Percentiles rank a stretch among this genome's conserved stretches.
Conservation (phyloP, 805 yeast species). For the Teunomyces tritomae region DNA sequence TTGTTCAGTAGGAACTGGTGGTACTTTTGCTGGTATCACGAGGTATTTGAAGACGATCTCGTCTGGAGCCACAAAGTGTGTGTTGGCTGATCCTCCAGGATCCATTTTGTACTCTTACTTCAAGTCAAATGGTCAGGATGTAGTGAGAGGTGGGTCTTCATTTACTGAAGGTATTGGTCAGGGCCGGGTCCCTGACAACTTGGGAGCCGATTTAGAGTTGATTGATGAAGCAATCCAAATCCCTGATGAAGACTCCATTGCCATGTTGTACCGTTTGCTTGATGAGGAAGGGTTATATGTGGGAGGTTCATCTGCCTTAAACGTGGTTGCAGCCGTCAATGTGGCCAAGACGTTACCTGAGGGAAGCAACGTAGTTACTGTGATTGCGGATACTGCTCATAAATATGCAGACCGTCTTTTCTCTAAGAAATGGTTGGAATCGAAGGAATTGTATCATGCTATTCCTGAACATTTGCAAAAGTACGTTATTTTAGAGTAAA, state of each 20-base stretch:
- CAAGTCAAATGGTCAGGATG: slow-evolving; percentile 61
- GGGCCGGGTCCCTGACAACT: slow-evolving; percentile 84
- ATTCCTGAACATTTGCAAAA: slow-evolving; percentile 70
- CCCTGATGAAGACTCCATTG: slow-evolving; percentile 77
- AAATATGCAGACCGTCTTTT: slow-evolving; percentile 82
- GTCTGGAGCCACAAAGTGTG: slow-evolving; percentile 57
- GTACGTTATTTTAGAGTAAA: slow-evolving; percentile 49
- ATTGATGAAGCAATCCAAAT: slow-evolving; percentile 80
- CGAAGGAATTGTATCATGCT: slow-evolving; percentile 60
- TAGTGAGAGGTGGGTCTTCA: slow-evolving; percentile 76
- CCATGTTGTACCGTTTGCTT: slow-evolving; percentile 76
- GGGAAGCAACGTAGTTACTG: slow-evolving; percentile 77
- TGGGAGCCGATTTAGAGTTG: slow-evolving; percentile 65
- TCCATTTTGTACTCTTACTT: slow-evolving; percentile 79
- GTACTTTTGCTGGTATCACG: slow-evolving; percentile 85
- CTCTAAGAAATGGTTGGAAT: slow-evolving; percentile 71
- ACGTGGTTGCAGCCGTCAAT: slow-evolving; percentile 83
- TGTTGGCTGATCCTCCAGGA: slow-evolving; percentile 93
- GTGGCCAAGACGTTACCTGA: slow-evolving; percentile 77
- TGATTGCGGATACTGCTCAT: slow-evolving; percentile 89
- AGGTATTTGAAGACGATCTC: slow-evolving; percentile 71
- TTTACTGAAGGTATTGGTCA: slow-evolving; percentile 97
- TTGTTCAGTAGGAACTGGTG: slow-evolving; percentile 91
- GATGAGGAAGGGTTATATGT: slow-evolving; percentile 89
- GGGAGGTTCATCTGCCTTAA: slow-evolving; percentile 89